These are phyloP conservation scores for Penicillium lividum DNA, from an alignment of 495 filamentous ascomycete species.

Conservation along the genomic window DNA sequence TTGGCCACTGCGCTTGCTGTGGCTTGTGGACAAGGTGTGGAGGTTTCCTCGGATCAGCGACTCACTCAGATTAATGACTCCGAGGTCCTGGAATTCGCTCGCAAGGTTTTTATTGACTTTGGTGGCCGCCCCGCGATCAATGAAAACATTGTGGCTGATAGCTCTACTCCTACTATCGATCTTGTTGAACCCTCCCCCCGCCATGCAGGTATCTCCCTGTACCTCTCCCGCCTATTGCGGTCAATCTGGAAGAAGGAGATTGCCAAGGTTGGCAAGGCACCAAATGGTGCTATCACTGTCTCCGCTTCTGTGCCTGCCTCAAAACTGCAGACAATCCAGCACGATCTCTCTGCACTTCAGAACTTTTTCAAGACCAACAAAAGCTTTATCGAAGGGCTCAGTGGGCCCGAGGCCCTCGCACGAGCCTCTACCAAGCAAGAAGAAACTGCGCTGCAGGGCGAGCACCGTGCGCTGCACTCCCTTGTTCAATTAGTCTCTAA, in stretches of 20 bases:
- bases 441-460: slow-evolving; percentile 84
- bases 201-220: slow-evolving; percentile 83
- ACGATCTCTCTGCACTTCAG: slow-evolving; percentile 72
- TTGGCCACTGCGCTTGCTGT: slow-evolving; percentile 91
- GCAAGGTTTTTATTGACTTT: slow-evolving; percentile 83
- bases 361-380: slow-evolving; percentile 83
- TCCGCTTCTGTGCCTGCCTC: slow-evolving; percentile 51
- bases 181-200: slow-evolving; percentile 83
- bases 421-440: slow-evolving; percentile 77
- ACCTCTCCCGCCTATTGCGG: slow-evolving; percentile 80
- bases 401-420: slow-evolving; percentile 77
- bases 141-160: slow-evolving; percentile 69
- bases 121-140: slow-evolving; percentile 80
- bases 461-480: slow-evolving; percentile 88
- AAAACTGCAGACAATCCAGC: slow-evolving; percentile 76
- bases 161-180: slow-evolving; percentile 62
- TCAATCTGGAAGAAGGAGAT: slow-evolving; percentile 80
- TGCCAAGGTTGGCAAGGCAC: slow-evolving; percentile 54
- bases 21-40: slow-evolving; percentile 88
- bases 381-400: slow-evolving; percentile 86
- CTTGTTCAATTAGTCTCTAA: slow-evolving; percentile 77
- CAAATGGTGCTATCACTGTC: slow-evolving; percentile 50
- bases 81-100: slow-evolving; percentile 76
- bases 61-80: slow-evolving; percentile 74
- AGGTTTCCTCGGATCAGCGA: slow-evolving; percentile 69